Conservation (phyloP, 257 asterid genomes). For the Solanum chaucha region DNA sequence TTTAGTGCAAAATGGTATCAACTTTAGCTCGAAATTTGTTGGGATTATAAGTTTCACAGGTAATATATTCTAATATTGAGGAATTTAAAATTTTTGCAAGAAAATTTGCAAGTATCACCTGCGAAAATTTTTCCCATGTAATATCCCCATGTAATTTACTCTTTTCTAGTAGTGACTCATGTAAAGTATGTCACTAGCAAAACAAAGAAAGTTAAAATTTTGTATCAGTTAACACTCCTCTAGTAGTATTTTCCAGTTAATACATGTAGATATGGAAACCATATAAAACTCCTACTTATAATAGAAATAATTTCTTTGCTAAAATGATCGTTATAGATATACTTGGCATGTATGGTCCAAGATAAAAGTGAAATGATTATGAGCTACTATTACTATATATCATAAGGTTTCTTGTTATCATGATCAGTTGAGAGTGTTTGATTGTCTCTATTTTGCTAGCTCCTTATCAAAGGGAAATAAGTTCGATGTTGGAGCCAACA, state of each 20-base stretch:
- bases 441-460: neutral
- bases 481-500: neutral
- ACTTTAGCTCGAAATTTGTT: no score
- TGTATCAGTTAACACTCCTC: neutral
- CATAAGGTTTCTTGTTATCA: neutral
- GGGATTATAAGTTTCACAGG: no score
- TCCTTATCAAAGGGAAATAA: neutral
- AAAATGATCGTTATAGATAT: no score
- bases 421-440: neutral
- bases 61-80: no score
- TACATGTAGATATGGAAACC: neutral
- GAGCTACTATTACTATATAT: neutral
- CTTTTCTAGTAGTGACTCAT: no score
- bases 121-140: no score
- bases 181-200: neutral
- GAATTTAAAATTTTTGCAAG: no score
- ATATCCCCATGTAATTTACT: no score
- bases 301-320: no score
- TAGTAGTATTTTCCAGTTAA: neutral
- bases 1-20: no score
- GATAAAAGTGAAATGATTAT: neutral
- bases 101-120: no score
- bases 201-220: neutral
- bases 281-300: no score
- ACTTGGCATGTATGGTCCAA: neutral